phyloP scores from a whole-genome alignment of 2,329 filamentous ascomycete species.

The Colletotrichum navitas region DNA sequence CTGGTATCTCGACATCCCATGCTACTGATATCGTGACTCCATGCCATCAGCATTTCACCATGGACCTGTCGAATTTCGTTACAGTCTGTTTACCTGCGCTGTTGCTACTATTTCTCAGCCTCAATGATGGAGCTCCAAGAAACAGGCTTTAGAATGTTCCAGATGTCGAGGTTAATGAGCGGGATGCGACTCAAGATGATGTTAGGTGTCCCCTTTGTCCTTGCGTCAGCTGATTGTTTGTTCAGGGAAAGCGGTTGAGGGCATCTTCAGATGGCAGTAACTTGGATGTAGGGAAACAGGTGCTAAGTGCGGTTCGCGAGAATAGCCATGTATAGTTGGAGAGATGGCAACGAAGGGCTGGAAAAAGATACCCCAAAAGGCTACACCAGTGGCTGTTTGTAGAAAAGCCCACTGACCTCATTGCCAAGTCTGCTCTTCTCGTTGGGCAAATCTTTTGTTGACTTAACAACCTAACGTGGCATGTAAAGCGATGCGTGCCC shows the following conservation, averaged over 20 bases:
- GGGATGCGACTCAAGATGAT: constrained; percentile 71
- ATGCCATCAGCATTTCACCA: too few species aligned
- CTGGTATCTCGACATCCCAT: too few species aligned
- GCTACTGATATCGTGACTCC: too few species aligned
- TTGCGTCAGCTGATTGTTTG: neutral
- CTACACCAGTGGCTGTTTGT: neutral
- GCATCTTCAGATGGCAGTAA: constrained; percentile 9
- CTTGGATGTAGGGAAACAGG: neutral
- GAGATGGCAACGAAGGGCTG: neutral
- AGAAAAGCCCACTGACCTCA: neutral
- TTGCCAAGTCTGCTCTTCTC: neutral
- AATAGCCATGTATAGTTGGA: neutral
- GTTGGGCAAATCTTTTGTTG: too few species aligned
- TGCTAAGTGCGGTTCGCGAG: neutral
- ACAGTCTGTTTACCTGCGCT: too few species aligned
- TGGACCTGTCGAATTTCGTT: too few species aligned
- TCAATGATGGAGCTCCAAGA: too few species aligned
- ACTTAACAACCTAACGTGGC: neutral
- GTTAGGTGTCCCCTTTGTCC: constrained; percentile 45
- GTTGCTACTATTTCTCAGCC: too few species aligned
- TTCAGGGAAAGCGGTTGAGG: constrained; percentile 5
- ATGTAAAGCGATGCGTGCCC: neutral
- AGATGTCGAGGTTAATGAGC: constrained; percentile 60
- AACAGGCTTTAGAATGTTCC: constrained; percentile 66
- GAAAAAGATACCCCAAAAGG: neutral